Percentiles rank a stretch among this genome's conserved stretches.
These are phyloP conservation scores for Nitzschia putrida DNA, from an alignment of 108 stramenopile species.

Conservation along the genomic window DNA sequence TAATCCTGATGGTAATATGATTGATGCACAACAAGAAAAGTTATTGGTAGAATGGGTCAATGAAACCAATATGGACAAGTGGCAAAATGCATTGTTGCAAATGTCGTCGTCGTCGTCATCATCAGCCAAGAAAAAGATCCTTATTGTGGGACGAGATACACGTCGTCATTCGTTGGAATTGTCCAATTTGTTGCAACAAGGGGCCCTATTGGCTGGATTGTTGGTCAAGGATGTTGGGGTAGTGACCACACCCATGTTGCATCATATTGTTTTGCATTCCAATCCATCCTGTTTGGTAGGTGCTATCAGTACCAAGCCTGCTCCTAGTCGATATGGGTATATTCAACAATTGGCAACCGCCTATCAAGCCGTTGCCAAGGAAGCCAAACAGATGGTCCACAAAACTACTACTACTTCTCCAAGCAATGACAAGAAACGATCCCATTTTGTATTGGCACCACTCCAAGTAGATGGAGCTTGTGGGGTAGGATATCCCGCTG, in stretches of 20 bases:
- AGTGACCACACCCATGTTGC: conserved; percentile 92
- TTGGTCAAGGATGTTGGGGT: conserved; percentile 78
- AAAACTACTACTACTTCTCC: background rate
- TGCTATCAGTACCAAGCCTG: conserved; percentile 24
- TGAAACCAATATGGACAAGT: conserved; percentile 41
- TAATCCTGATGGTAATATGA: conserved; percentile 92
- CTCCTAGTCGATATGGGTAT: conserved; percentile 80
- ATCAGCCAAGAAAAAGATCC: conserved; percentile 3
- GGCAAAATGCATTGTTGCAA: background rate
- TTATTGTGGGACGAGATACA: conserved; percentile 89
- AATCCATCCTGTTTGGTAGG: conserved; percentile 54
- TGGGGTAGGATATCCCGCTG: conserved; percentile 83
- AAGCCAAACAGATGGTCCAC: conserved; percentile 9
- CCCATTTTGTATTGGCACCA: conserved; percentile 7
- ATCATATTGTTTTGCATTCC: conserved; percentile 87
- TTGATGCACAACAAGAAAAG: conserved; percentile 75
- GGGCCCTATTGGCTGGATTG: conserved; percentile 66
- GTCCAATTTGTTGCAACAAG: conserved; percentile 47
- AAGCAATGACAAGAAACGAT: background rate
- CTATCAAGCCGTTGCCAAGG: conserved; percentile 61
- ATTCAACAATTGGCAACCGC: conserved; percentile 70
- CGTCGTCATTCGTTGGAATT: conserved; percentile 79
- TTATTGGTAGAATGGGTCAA: conserved; percentile 73
- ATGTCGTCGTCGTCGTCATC: background rate
- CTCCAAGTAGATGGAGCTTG: conserved; percentile 90